These are phyloP conservation scores for Xylaria grammica DNA, from an alignment of 495 filamentous ascomycete genomes.

Conservation along the genomic window DNA sequence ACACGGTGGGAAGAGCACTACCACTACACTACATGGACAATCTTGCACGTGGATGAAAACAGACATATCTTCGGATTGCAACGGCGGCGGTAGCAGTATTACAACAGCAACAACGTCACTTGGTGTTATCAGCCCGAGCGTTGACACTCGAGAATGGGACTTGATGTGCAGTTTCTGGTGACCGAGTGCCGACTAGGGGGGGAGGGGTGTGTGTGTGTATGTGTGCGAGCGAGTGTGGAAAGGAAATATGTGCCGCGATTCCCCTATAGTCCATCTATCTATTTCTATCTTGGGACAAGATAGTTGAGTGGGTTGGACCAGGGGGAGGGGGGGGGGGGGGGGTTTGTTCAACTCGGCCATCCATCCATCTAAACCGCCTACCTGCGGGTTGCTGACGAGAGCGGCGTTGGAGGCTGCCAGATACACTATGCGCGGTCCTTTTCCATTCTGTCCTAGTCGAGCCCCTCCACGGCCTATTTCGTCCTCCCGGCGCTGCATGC, in stretches of 20 bases:
- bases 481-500: constrained; percentile 12
- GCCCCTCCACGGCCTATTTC: background rate
- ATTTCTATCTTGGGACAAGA: constrained; percentile 22
- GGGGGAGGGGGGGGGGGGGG: constrained; percentile 3
- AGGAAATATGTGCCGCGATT: constrained; percentile 17
- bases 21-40: constrained; percentile 21
- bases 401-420: constrained; percentile 20
- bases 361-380: constrained; percentile 14
- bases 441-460: constrained; percentile 18
- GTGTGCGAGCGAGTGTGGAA: too few species aligned
- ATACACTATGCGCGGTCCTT: constrained; percentile 23
- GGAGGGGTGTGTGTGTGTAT: background rate
- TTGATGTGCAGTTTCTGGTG: constrained; percentile 13
- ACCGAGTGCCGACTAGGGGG: constrained; percentile 18
- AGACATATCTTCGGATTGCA: constrained; percentile 20
- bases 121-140: background rate
- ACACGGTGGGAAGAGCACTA: constrained; percentile 1
- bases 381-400: constrained; percentile 18
- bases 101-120: constrained; percentile 10
- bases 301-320: constrained; percentile 13
- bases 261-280: constrained; percentile 13
- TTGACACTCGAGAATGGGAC: constrained; percentile 11
- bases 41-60: constrained; percentile 20
- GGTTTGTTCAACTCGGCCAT: constrained; percentile 1
- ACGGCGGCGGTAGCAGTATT: constrained; percentile 20